Percentiles rank a stretch among this genome's conserved stretches.
These are phyloP conservation scores for Medicago ruthenica DNA, from an alignment of 306 rosid genomes.

Conservation along the genomic window DNA sequence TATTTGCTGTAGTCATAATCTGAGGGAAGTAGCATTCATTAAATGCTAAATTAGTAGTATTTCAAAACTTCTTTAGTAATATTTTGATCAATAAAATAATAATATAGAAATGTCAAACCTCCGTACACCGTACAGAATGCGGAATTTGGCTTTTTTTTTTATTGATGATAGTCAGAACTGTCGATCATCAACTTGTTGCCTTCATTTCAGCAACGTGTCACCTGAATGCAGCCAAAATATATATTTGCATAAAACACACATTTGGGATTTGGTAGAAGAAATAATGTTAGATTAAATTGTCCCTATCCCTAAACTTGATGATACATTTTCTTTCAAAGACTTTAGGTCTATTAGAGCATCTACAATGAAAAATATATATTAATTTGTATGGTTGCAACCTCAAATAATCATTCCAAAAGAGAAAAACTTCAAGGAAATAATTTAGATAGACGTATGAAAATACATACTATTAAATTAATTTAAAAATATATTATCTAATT, in stretches of 20 bases:
- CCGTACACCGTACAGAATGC: slow-evolving; percentile 45
- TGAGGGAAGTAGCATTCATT: background rate
- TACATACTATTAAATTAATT: too few relatives aligned
- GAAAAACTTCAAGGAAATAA: too few relatives aligned
- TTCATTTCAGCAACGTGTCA: background rate
- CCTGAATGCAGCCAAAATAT: background rate
- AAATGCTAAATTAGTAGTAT: background rate
- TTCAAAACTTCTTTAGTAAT: background rate
- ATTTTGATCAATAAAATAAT: background rate
- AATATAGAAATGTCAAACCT: slow-evolving; percentile 1
- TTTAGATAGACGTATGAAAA: too few relatives aligned
- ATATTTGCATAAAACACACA: background rate
- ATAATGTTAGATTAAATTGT: background rate
- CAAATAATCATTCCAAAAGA: too few relatives aligned
- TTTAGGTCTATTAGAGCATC: too few relatives aligned
- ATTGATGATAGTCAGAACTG: background rate
- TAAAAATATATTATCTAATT: too few relatives aligned
- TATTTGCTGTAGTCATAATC: background rate
- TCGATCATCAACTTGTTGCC: slow-evolving; percentile 1
- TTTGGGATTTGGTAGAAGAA: background rate
- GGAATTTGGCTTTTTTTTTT: slow-evolving; percentile 6
- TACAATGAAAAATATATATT: too few relatives aligned
- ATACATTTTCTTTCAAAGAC: too few relatives aligned
- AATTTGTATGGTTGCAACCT: too few relatives aligned
- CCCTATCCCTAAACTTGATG: too few relatives aligned